phyloP scores from a whole-genome alignment of 371 early-diverging fungal species.

The Lichtheimia ornata region DNA sequence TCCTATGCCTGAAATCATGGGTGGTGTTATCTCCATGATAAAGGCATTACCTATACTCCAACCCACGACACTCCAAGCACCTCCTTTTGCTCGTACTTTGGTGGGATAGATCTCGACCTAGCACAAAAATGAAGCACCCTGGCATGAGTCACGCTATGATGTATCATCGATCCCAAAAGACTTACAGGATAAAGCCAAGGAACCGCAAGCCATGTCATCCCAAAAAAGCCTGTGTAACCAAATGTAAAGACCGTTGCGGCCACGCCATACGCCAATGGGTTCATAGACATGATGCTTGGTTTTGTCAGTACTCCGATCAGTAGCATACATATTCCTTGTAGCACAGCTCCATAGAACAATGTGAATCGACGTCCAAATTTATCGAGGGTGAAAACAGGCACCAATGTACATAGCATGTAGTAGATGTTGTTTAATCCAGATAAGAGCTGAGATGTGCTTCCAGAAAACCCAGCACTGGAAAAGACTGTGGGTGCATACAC shows the following conservation, averaged over 20 bases:
- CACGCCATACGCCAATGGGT: constrained; percentile 30
- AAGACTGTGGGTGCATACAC: constrained; percentile 44
- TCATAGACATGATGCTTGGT: constrained; percentile 28
- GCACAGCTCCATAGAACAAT: constrained; percentile 35
- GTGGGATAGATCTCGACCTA: constrained; percentile 38
- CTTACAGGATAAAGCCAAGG: constrained; percentile 47
- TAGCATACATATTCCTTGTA: constrained; percentile 35
- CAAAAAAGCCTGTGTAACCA: constrained; percentile 41
- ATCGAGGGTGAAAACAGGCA: constrained; percentile 41
- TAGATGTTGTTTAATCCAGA: constrained; percentile 40
- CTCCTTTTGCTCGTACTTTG: constrained; percentile 42
- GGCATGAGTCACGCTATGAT: no score
- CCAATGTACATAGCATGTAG: constrained; percentile 38
- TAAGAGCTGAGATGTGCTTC: constrained; percentile 32
- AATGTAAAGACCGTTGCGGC: constrained; percentile 45
- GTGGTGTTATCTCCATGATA: constrained; percentile 45
- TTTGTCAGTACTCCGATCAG: constrained; percentile 36
- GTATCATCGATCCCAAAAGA: not conserved
- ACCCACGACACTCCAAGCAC: constrained; percentile 45
- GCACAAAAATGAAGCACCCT: not conserved
- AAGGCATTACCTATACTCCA: constrained; percentile 43
- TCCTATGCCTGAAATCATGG: constrained; percentile 36
- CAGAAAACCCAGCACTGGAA: constrained; percentile 30
- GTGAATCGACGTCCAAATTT: constrained; percentile 36
- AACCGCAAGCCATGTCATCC: constrained; percentile 46